Base-by-base conservation (phyloP, 1,284 basidiomycete genomes). In the Trametes sp. region DNA sequence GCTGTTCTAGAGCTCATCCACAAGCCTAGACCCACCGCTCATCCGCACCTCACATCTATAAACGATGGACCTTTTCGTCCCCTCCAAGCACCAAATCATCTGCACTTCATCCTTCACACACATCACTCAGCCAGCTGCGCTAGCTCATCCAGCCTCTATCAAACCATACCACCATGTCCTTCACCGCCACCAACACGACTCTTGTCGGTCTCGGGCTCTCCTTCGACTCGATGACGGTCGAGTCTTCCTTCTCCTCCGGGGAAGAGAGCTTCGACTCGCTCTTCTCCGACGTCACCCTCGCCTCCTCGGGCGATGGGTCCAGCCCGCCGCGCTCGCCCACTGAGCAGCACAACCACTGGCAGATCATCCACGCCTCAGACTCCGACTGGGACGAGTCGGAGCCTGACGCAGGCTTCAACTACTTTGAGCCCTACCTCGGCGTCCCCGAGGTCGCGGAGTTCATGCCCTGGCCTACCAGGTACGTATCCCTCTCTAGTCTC, bases 171-270 rank as follows among this genome's bases (percentile, higher is more conserved):
- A 59, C 59, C 29, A 19, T 54, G 21, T 49, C 56, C 14, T 35
- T 16, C 53, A 53, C 45, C 28, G 33, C 57, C 23, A 55, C 57
- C 46, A 41, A 49, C 53, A 28, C 53, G 10, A 50, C 61, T 56
- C 55, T 54, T 49, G 55, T 52, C 44, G 58, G 57, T 49, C 57
- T 56, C n/a, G 57, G 49, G 41, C 42, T 55, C 45, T 41, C 59
- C 48, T 48, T 52, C 28, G 53, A 59, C 53, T n/a, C 53, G 11
- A 16, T 33, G 28, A 23, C 59, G 41, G 19, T 24, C 28, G 24
- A 44, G 5, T 46, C 45, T 9, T 41, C 38, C 26, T 58, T 54
- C 35, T 61, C 48, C 23, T 64, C 63, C 10, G 42, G 59, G 36
- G 55, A 52, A 23, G 59, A 59, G 44, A 61, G 52, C 44, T 55